Conservation (phyloP, 129 eudicot genomes). For the Centaurea solstitialis region DNA sequence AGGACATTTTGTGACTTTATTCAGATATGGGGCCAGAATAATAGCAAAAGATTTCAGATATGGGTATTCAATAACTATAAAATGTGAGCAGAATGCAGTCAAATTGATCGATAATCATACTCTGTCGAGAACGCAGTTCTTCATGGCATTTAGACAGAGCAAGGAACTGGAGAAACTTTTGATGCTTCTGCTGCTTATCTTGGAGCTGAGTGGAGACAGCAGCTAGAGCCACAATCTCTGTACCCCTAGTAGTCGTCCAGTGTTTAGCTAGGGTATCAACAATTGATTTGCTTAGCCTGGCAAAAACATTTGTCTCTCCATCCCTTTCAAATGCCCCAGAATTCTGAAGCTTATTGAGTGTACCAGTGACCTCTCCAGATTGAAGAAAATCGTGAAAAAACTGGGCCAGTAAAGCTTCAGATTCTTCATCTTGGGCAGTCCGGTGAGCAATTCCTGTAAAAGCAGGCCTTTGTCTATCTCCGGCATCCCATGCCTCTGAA, state of each 20-base stretch:
- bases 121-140: conserved; percentile 68
- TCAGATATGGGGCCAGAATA: background rate
- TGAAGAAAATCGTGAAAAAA: conserved; percentile 81
- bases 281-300: conserved; percentile 86
- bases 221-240: conserved; percentile 76
- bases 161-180: conserved; percentile 85
- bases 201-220: conserved; percentile 73
- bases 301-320: conserved; percentile 82
- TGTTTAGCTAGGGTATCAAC: conserved; percentile 94
- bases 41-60: background rate
- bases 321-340: conserved; percentile 92
- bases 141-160: conserved; percentile 97
- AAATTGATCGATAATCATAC: conserved; percentile 42
- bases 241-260: conserved; percentile 97
- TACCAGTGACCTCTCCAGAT: conserved; percentile 65
- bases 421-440: conserved; percentile 91
- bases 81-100: conserved; percentile 5
- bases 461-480: conserved; percentile 62
- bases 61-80: conserved; percentile 1
- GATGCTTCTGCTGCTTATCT: conserved; percentile 94
- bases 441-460: conserved; percentile 59
- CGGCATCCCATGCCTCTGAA: conserved; percentile 81
- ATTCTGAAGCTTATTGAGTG: conserved; percentile 56
- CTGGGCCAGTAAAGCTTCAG: conserved; percentile 72
- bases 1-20: background rate